A percentile compares a stretch with the other conserved stretches of the same genome.
Evolutionary conservation across 2,329 filamentous ascomycete genomes (phyloP).

Genomic region (Huntiella omanensis): DNA sequence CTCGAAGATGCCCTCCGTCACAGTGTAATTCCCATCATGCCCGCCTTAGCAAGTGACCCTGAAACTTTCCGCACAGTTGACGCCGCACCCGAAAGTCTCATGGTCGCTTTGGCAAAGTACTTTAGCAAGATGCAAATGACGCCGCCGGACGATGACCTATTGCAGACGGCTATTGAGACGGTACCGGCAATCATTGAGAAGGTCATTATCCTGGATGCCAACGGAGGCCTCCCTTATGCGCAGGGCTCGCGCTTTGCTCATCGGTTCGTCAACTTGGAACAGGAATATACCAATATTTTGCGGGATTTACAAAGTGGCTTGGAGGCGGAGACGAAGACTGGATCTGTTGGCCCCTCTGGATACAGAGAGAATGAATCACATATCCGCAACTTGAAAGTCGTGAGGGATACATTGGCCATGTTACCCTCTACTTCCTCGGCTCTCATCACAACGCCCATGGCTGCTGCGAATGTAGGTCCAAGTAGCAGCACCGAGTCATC

Average conservation of each 20-base stretch:
- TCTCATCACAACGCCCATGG: slow-evolving; percentile 68
- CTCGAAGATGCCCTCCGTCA: slow-evolving; percentile 3
- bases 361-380: slow-evolving; percentile 23
- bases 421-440: slow-evolving; percentile 73
- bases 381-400: slow-evolving; percentile 53
- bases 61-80: slow-evolving; percentile 4
- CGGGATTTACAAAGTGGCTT: slow-evolving; percentile 18
- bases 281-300: slow-evolving; percentile 60
- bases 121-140: slow-evolving; percentile 46
- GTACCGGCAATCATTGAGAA: slow-evolving; percentile 53
- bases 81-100: slow-evolving; percentile 37
- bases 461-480: slow-evolving; percentile 40
- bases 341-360: slow-evolving; percentile 7
- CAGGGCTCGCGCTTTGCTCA: slow-evolving; percentile 20
- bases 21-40: slow-evolving; percentile 6
- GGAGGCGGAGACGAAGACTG: slow-evolving; percentile 11
- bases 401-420: slow-evolving; percentile 50
- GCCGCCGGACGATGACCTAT: slow-evolving; percentile 3
- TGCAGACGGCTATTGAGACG: not conserved
- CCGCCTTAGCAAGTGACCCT: slow-evolving; percentile 7
- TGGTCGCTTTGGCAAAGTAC: slow-evolving; percentile 60
- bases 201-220: slow-evolving; percentile 70
- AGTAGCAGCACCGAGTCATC: not conserved
- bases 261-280: slow-evolving; percentile 74
- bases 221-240: slow-evolving; percentile 64